Base-by-base conservation (phyloP, 1,139 yeast species). In the Debaryomyces psychrophilus region DNA sequence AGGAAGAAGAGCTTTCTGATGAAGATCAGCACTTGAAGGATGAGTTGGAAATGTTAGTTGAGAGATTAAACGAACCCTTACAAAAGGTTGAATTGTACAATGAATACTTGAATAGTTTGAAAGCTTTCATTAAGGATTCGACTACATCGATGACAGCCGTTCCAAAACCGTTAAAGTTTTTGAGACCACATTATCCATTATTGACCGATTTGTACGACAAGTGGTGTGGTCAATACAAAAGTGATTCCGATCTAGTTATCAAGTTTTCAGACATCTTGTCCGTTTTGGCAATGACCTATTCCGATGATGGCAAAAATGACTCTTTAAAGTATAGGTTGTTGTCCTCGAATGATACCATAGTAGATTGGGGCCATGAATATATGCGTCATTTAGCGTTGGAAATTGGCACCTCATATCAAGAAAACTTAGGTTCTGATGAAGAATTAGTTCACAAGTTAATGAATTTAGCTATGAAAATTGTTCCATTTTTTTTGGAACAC, bases 121-220 rank as follows among this genome's bases (percentile, higher is more conserved):
- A 90, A 63, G 81, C 79, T 44, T 82, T 82, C 59, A 92, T 93
- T 58, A 84, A 90, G 57, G 95, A 95, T 44, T 88, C 98, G 12
- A 93, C 99, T 3, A 89, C 97, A 28, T 90, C 98, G 7, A 93
- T 93, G 97, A 95, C 99, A 2, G 99, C 99, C 1, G 99, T 95
- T 40, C 99, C 99, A 39, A 95, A 93, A 66, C 99, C 99, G 11
- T 80, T 93, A 69, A 95, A 95, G 72, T 95, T 95, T 64, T 77
- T 95, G 56, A 83, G 97, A 60, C 96, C 98, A 12, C 90, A 84
- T 58, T 93, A 85, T 64, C 85, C 86, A 15, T 63, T 76, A 26
- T 75, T 93, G 60, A 80, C 82, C 38, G 79, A 73, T 45, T 69
- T 87, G 35, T 88, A 87, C 64, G 84, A 81, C 40, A 70, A 75